Conservation (phyloP, 441 rosid species). For the Euphorbia corollata region DNA sequence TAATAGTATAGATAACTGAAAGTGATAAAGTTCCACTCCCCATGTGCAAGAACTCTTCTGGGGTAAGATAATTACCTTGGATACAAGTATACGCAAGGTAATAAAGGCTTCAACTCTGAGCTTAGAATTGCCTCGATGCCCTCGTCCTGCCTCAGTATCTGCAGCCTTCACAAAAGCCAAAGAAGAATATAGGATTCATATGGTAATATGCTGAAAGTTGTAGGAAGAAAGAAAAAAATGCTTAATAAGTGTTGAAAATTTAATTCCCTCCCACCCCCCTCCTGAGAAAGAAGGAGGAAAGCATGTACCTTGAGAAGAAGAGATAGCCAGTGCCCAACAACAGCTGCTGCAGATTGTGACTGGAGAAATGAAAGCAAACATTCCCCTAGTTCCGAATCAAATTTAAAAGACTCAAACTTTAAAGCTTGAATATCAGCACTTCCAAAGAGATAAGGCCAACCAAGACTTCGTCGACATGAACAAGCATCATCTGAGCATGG, state of each 20-base stretch:
- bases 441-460: slow-evolving; percentile 52
- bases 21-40: slow-evolving; percentile 11
- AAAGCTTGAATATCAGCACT: slow-evolving; percentile 27
- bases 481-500: slow-evolving; percentile 60
- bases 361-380: slow-evolving; percentile 79
- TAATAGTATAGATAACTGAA: background rate
- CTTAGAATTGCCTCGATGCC: slow-evolving; percentile 79
- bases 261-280: background rate
- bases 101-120: slow-evolving; percentile 76
- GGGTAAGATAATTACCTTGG: slow-evolving; percentile 54
- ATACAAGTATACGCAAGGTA: slow-evolving; percentile 71
- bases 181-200: background rate
- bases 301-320: slow-evolving; percentile 71
- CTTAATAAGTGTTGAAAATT: background rate
- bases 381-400: slow-evolving; percentile 37
- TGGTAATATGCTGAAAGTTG: background rate
- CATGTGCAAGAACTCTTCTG: background rate
- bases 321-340: slow-evolving; percentile 95
- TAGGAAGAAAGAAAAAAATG: slow-evolving; percentile 2
- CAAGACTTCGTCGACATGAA: slow-evolving; percentile 45
- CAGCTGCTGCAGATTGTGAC: slow-evolving; percentile 66
- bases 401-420: slow-evolving; percentile 21
- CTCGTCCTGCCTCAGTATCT: slow-evolving; percentile 72
- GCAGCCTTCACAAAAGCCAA: slow-evolving; percentile 49
- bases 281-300: background rate